Percentiles rank a stretch among this genome's conserved stretches.
Conservation (phyloP, 148 eudicot genomes). For the Vaccinium myrtillus region DNA sequence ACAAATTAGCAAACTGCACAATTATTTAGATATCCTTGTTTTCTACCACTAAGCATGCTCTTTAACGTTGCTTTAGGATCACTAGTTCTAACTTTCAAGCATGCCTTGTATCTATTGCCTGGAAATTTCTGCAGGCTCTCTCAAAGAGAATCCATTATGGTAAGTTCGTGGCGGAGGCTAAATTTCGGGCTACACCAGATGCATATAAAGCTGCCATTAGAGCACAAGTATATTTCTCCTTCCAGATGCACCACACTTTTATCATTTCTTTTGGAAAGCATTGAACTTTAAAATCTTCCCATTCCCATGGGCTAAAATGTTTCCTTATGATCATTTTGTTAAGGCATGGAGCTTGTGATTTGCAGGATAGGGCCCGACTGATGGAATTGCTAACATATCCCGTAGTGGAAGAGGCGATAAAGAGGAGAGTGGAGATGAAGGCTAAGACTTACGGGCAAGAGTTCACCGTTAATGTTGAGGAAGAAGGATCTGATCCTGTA, state of each 20-base stretch:
- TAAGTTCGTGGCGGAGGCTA: constrained; percentile 96
- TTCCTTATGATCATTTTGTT: background rate
- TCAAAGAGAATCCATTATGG: constrained; percentile 97
- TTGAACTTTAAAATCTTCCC: background rate
- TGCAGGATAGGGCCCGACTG: constrained; percentile 60
- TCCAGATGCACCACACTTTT: background rate
- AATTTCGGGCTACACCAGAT: constrained; percentile 80
- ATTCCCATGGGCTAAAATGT: background rate
- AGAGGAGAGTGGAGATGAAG: constrained; percentile 75
- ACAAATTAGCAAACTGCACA: background rate
- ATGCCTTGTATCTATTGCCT: background rate
- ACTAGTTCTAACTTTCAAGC: background rate
- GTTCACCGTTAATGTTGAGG: constrained; percentile 37
- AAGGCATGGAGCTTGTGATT: background rate
- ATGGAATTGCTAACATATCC: constrained; percentile 78
- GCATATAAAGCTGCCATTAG: constrained; percentile 66
- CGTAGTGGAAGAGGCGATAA: constrained; percentile 65
- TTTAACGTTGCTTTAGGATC: background rate
- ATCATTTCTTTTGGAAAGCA: background rate
- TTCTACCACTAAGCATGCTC: background rate
- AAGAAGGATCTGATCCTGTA: constrained; percentile 39
- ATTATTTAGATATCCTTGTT: background rate
- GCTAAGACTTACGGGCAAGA: constrained; percentile 77
- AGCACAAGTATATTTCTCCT: constrained; percentile 49
- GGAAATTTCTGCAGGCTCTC: constrained; percentile 50